Evolutionary conservation across 805 yeast species (phyloP), one percentile per base, ranked within the genome.

Genomic region (Wickerhamomyces bisporus): DNA sequence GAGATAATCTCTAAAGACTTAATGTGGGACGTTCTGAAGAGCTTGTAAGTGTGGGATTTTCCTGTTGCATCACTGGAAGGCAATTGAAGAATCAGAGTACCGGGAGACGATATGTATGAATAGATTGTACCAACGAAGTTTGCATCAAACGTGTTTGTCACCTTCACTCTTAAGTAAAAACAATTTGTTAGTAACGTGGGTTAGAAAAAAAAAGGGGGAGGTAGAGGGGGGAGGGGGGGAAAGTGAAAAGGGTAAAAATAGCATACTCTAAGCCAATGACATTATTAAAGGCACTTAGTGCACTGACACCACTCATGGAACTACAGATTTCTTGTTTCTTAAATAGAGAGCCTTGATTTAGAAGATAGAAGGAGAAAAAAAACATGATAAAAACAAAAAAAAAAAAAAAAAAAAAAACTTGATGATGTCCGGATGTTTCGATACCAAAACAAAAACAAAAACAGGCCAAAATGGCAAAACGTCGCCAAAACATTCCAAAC

Each of bases 151-250:
- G 72, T 62, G 35, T 85, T 84, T 11, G 75, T 71, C 36, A 83
- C 65, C 52, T 68, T 75, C 41, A 85, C 84, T 49, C 78, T 71
- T n/a, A n/a, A n/a, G n/a, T n/a, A n/a, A n/a, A n/a, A n/a, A n/a
- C n/a, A n/a, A n/a, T n/a, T n/a, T n/a, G n/a, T n/a, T n/a, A n/a
- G n/a, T n/a, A n/a, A n/a, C n/a, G n/a, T n/a, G n/a, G n/a, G n/a
- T n/a, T n/a, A n/a, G n/a, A n/a, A n/a, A n/a, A n/a, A n/a, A n/a
- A n/a, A n/a, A n/a, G n/a, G n/a, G n/a, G n/a, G n/a, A n/a, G n/a
- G n/a, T n/a, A n/a, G n/a, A n/a, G n/a, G n/a, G n/a, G n/a, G n/a
- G n/a, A n/a, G n/a, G n/a, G n/a, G n/a, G n/a, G n/a, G n/a, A n/a
- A n/a, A n/a, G n/a, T n/a, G n/a, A n/a, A n/a, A n/a, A n/a, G n/a